Evolutionary conservation across 306 rosid genomes (phyloP).

Genomic region (Alnus glutinosa): DNA sequence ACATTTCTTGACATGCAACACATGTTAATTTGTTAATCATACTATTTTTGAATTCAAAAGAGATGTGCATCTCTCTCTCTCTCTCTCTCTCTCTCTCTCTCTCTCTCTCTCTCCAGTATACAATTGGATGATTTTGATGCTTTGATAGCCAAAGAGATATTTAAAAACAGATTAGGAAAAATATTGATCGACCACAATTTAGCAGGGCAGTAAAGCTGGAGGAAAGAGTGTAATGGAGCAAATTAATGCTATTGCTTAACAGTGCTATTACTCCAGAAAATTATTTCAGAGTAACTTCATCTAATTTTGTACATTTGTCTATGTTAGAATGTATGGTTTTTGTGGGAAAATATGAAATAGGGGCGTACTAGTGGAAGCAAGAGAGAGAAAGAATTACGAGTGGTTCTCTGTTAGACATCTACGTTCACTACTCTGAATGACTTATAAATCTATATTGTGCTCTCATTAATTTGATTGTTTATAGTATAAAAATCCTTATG

Average conservation of each 20-base stretch:
- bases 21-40: background rate
- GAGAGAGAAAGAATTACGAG: too few relatives aligned
- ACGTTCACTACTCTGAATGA: too few relatives aligned
- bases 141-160: background rate
- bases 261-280: background rate
- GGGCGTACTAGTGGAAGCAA: too few relatives aligned
- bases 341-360: too few relatives aligned
- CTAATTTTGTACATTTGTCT: background rate
- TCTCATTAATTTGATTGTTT: too few relatives aligned
- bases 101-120: background rate
- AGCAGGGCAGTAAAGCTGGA: constrained; percentile 3
- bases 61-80: too few relatives aligned
- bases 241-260: background rate
- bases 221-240: background rate
- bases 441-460: too few relatives aligned
- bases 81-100: too few relatives aligned
- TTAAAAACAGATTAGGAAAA: background rate
- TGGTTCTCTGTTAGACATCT: too few relatives aligned
- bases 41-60: background rate
- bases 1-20: too few relatives aligned
- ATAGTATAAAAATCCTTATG: too few relatives aligned
- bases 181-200: background rate
- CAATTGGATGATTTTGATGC: background rate
- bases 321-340: too few relatives aligned
- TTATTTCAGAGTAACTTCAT: background rate